phyloP scores from a whole-genome alignment of 192 early-diverging fungal genomes.

The Podila horticola region DNA sequence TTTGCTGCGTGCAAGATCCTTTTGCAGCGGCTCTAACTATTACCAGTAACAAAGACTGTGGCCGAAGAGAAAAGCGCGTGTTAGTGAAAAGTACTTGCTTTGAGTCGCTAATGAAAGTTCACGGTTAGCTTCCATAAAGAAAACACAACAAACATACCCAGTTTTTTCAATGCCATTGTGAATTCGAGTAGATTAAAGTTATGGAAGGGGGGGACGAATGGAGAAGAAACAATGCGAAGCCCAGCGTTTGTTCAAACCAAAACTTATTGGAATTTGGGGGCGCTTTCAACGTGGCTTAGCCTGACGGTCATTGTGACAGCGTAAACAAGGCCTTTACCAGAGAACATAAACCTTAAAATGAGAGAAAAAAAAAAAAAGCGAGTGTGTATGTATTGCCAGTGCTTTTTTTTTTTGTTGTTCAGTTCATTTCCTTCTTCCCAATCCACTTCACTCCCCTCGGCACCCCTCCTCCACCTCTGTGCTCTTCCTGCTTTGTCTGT shows the following conservation, averaged over 20 bases:
- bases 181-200: neutral
- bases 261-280: neutral
- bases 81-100: too few species aligned
- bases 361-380: slow-evolving; percentile 4
- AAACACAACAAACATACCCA: neutral
- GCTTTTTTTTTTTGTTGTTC: slow-evolving; percentile 5
- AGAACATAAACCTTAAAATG: too few species aligned
- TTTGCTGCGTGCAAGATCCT: neutral
- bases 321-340: neutral
- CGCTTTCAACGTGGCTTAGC: too few species aligned
- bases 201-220: neutral
- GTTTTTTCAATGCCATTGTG: slow-evolving; percentile 3
- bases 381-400: neutral
- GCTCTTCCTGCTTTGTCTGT: neutral
- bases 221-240: neutral
- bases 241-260: neutral
- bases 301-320: neutral
- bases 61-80: too few species aligned
- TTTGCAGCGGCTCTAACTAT: neutral
- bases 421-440: neutral
- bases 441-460: neutral
- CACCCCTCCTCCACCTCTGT: neutral
- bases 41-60: slow-evolving; percentile 29
- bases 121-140: too few species aligned
- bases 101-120: too few species aligned